A percentile compares a stretch with the other conserved stretches of the same genome.
Conservation (phyloP, 305 asterid species). For the Fraxinus nigra region DNA sequence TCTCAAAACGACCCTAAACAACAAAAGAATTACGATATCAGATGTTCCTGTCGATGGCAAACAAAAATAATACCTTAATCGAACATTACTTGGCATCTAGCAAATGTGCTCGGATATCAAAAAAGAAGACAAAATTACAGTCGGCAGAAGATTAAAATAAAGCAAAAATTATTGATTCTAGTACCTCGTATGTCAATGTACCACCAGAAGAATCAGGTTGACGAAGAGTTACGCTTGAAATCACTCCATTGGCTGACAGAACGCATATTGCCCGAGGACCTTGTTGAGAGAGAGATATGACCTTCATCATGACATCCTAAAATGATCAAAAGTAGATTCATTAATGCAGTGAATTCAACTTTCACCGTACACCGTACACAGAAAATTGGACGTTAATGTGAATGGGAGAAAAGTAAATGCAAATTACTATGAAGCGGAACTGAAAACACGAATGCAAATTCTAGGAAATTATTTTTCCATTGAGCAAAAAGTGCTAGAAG, state of each 20-base stretch:
- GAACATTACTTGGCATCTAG: background rate
- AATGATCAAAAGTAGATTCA: slow-evolving; percentile 13
- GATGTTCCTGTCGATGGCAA: background rate
- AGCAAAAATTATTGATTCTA: slow-evolving; percentile 6
- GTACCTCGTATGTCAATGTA: slow-evolving; percentile 52
- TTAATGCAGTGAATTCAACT: background rate
- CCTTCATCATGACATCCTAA: slow-evolving; percentile 86
- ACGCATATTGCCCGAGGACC: slow-evolving; percentile 89
- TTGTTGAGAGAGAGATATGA: slow-evolving; percentile 84
- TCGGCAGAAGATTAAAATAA: background rate
- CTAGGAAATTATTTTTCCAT: background rate
- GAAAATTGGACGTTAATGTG: background rate
- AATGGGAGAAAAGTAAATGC: background rate
- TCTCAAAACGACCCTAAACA: slow-evolving; percentile 75
- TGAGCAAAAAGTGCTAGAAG: background rate
- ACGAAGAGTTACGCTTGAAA: slow-evolving; percentile 49
- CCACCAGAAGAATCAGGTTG: slow-evolving; percentile 59
- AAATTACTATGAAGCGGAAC: background rate
- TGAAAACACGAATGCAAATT: background rate
- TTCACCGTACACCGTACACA: background rate
- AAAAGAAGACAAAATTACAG: background rate
- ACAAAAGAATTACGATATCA: background rate
- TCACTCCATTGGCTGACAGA: slow-evolving; percentile 49
- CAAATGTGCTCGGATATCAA: background rate
- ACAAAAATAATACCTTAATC: background rate